Evolutionary conservation across 192 early-diverging fungal species (phyloP).

Genomic region (Cladochytrium replicatum): DNA sequence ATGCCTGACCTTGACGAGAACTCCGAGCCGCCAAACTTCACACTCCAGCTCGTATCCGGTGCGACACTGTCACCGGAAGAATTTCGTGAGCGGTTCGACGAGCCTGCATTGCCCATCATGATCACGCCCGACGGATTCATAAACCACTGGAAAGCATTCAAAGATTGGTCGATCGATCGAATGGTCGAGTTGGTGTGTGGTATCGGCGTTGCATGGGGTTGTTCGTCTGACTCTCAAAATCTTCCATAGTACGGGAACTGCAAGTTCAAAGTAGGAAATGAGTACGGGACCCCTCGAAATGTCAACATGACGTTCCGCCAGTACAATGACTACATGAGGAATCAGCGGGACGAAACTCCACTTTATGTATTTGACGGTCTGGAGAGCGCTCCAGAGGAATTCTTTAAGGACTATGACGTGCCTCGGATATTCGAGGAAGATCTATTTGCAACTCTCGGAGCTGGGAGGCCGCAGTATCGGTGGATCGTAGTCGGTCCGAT

Average conservation of each 20-base stretch:
- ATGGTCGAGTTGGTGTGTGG: conserved; percentile 8
- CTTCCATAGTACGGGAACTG: conserved; percentile 1
- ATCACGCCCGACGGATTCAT: neutral
- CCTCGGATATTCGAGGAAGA: conserved; percentile 20
- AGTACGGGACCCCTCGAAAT: conserved; percentile 11
- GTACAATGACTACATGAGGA: conserved; percentile 16
- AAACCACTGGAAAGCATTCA: conserved; percentile 3
- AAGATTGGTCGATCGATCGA: conserved; percentile 6
- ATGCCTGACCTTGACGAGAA: neutral
- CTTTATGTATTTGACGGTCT: conserved; percentile 22
- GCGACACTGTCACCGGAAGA: neutral
- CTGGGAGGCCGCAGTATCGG: conserved; percentile 9
- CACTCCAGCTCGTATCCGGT: neutral
- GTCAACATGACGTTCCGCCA: conserved; percentile 15
- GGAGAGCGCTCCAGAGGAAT: conserved; percentile 13
- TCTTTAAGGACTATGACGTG: conserved; percentile 10
- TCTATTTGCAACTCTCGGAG: conserved; percentile 10
- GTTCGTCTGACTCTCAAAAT: conserved; percentile 5
- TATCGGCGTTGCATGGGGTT: too few species aligned
- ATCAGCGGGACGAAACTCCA: conserved; percentile 19
- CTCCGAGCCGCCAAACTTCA: neutral
- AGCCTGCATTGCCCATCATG: conserved; percentile 3
- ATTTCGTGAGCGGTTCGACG: conserved; percentile 9
- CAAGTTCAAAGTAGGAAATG: conserved; percentile 14
- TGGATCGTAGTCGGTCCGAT: conserved; percentile 23